phyloP scores from a whole-genome alignment of 768 basidiomycete species.

The Termitomyces sp. region DNA sequence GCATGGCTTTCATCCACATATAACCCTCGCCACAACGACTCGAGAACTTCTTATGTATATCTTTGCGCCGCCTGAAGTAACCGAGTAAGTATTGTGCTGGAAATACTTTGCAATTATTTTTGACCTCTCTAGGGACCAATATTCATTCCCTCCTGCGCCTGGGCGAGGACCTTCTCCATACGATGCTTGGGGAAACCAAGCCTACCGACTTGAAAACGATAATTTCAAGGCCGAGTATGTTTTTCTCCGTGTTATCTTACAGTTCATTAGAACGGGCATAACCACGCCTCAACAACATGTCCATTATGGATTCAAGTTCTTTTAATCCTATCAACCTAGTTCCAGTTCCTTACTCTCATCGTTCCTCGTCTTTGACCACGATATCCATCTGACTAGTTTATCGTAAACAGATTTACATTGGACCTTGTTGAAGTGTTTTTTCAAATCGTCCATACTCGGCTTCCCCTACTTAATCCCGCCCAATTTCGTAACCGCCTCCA shows the following conservation, averaged over 20 bases:
- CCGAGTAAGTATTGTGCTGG: constrained; percentile 26
- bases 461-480: constrained; percentile 81
- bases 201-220: constrained; percentile 66
- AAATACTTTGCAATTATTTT: constrained; percentile 10
- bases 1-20: constrained; percentile 46
- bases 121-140: constrained; percentile 30
- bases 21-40: constrained; percentile 56
- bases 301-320: constrained; percentile 11
- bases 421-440: constrained; percentile 96
- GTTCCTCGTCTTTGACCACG: constrained; percentile 10
- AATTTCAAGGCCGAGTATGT: constrained; percentile 81
- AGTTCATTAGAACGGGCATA: constrained; percentile 21
- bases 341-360: constrained; percentile 8
- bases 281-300: constrained; percentile 10
- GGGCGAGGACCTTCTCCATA: constrained; percentile 43
- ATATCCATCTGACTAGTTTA: constrained; percentile 13
- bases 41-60: constrained; percentile 66
- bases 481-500: constrained; percentile 74
- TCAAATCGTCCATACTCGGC: constrained; percentile 84
- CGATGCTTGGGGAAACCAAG: constrained; percentile 71
- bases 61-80: constrained; percentile 67
- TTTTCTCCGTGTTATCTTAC: constrained; percentile 22
- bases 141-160: constrained; percentile 24
- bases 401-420: constrained; percentile 66
- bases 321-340: constrained; percentile 20